These are phyloP conservation scores for Chamaenerion angustifolium DNA, from an alignment of 345 rosid genomes.

Conservation along the genomic window DNA sequence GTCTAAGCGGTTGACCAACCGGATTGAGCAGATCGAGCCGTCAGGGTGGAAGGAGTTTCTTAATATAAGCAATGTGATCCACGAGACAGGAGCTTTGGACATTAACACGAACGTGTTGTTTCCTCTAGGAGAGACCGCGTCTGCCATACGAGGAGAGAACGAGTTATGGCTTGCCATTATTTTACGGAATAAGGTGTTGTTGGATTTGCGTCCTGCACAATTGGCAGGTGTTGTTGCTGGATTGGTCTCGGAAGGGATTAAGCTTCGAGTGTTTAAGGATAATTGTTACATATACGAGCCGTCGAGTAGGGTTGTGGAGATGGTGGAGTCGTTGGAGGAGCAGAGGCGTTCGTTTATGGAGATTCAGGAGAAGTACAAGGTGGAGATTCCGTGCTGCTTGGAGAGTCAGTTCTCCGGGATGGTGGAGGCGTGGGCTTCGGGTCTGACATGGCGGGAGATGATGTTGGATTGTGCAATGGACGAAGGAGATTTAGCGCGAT, in stretches of 20 bases:
- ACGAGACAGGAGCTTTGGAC: slow-evolving; percentile 72
- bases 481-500: slow-evolving; percentile 90
- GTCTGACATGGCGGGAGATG: slow-evolving; percentile 84
- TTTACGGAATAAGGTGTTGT: slow-evolving; percentile 51
- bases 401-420: slow-evolving; percentile 87
- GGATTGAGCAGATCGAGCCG: slow-evolving; percentile 76
- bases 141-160: slow-evolving; percentile 90
- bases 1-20: slow-evolving; percentile 49
- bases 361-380: slow-evolving; percentile 79
- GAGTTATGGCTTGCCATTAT: slow-evolving; percentile 96
- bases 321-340: slow-evolving; percentile 46
- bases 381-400: slow-evolving; percentile 52
- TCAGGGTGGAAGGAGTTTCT: slow-evolving; percentile 97
- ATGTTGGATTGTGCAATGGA: slow-evolving; percentile 97
- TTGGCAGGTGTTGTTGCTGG: slow-evolving; percentile 74
- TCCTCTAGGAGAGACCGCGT: slow-evolving; percentile 91
- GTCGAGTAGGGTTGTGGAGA: slow-evolving; percentile 37
- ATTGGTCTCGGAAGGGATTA: slow-evolving; percentile 80
- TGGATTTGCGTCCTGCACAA: slow-evolving; percentile 64
- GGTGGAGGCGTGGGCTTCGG: slow-evolving; percentile 99
- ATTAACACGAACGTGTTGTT: slow-evolving; percentile 61
- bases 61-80: slow-evolving; percentile 71
- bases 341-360: slow-evolving; percentile 41
- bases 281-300: slow-evolving; percentile 62
- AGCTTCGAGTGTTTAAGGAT: slow-evolving; percentile 64